Evolutionary conservation across 768 basidiomycete species (phyloP), one percentile per base, ranked within the genome.

Genomic region (Naganishia onofrii): DNA sequence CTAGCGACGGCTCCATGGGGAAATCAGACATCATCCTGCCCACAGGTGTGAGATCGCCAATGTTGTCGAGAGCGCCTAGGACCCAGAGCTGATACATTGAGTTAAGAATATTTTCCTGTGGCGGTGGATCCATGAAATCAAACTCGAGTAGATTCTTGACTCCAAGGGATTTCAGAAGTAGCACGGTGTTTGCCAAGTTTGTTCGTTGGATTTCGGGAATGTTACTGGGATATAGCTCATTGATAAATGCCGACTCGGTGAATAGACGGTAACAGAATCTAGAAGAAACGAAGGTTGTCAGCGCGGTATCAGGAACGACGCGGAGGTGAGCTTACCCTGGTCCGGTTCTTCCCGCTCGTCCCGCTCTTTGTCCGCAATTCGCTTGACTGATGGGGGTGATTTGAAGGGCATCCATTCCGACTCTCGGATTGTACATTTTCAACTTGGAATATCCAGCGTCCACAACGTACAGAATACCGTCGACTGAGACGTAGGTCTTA

Each of bases 1-100:
- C 93, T 87, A 99, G 92, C 0, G 92, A 93, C 1, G 95, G 95
- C 78, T 97, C 95, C 94, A 99, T 98, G 3, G 96, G 96, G 82
- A 98, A 98, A 77, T 97, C 93, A 17, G 92, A 94, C 94, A 99
- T 98, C 83, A 96, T 96, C 66, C 91, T 87, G 7, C 96, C 96
- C 67, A 88, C 85, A 1, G 89, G 86, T 2, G 95, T 99, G 71
- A 99, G 84, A 82, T 99, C 92, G n/a, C 96, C 94, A 44, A 94
- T 88, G 75, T 97, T 99, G 83, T 98, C 92, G 29, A 99, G 85
- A 9, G 96, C 96, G 42, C 94, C 94, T 36, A 99, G 88, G 2
- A 97, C 94, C 96, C 96, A 99, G 42, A 99, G 88, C 79, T 98
- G 96, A 80, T 97, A 99, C 93, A 97, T 97, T 7, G 95, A 98